Evolutionary conservation across 2,329 filamentous ascomycete genomes (phyloP).

Genomic region (Claviceps sp.): DNA sequence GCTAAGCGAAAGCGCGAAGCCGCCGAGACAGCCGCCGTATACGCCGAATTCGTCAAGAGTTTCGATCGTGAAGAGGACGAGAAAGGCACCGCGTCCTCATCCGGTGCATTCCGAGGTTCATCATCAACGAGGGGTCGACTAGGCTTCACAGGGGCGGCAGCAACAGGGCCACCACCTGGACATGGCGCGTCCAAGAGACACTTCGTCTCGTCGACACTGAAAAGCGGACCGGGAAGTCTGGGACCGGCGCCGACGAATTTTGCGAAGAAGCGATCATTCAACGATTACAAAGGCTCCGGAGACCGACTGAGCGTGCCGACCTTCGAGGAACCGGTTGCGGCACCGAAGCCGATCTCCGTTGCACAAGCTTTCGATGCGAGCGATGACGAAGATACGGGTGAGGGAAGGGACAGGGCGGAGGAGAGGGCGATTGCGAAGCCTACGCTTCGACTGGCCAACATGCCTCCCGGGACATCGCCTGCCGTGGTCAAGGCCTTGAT

Average conservation of each 20-base stretch:
- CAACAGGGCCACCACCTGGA: constrained; percentile 2
- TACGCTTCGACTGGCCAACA: constrained; percentile 45
- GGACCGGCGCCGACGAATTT: constrained; percentile 38
- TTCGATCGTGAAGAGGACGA: constrained; percentile 50
- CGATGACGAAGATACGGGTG: constrained; percentile 39
- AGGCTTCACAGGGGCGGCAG: constrained; percentile 1
- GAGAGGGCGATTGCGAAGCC: constrained; percentile 49
- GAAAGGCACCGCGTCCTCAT: not conserved
- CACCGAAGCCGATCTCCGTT: constrained; percentile 36
- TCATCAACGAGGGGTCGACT: constrained; percentile 3
- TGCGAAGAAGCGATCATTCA: constrained; percentile 40
- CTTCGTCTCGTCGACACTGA: constrained; percentile 43
- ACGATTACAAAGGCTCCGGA: constrained; percentile 25
- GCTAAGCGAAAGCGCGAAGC: constrained; percentile 75
- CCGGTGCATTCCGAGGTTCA: constrained; percentile 11
- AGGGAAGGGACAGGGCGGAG: constrained; percentile 30
- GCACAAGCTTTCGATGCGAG: constrained; percentile 62
- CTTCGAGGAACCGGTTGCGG: constrained; percentile 25
- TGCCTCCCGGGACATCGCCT: constrained; percentile 47
- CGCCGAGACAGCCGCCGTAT: constrained; percentile 75
- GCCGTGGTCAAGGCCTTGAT: constrained; percentile 47
- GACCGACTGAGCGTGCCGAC: constrained; percentile 18
- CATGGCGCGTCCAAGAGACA: constrained; percentile 39
- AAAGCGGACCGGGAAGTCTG: constrained; percentile 49
- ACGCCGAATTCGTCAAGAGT: constrained; percentile 76